These are phyloP conservation scores for Boletus pseudopeckii DNA, from an alignment of 768 basidiomycete genomes.

Conservation along the genomic window DNA sequence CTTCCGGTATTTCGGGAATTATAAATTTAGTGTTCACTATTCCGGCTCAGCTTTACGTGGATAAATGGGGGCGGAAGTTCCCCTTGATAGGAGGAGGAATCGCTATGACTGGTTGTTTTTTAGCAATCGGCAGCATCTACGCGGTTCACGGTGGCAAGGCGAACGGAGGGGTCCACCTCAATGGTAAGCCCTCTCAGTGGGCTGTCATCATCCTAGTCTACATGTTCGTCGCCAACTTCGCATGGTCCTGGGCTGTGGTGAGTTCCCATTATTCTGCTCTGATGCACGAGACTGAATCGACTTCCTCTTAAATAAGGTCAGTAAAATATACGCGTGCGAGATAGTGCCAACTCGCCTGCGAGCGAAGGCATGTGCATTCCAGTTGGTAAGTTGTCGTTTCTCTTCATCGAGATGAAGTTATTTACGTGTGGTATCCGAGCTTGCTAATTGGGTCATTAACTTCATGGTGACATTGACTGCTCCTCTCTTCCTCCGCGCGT, in stretches of 20 bases:
- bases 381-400: conserved; percentile 36
- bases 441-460: conserved; percentile 35
- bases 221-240: conserved; percentile 42
- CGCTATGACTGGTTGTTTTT: conserved; percentile 36
- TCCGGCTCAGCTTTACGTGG: conserved; percentile 36
- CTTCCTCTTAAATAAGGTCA: conserved; percentile 20
- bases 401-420: not conserved
- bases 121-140: conserved; percentile 45
- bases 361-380: conserved; percentile 41
- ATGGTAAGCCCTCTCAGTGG: conserved; percentile 30
- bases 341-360: conserved; percentile 48
- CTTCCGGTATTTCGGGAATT: conserved; percentile 48
- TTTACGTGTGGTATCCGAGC: conserved; percentile 14
- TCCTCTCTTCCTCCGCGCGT: conserved; percentile 43
- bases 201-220: conserved; percentile 46
- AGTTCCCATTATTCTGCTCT: conserved; percentile 1
- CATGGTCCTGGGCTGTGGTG: conserved; percentile 43
- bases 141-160: conserved; percentile 35
- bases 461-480: conserved; percentile 44
- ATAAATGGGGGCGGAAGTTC: conserved; percentile 36
- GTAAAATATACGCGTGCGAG: conserved; percentile 41
- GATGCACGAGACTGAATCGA: not conserved
- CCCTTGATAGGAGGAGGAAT: conserved; percentile 43
- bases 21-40: conserved; percentile 40
- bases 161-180: conserved; percentile 22